These are phyloP conservation scores for Closterium sp. DNA, from an alignment of 139 green algal species.

Conservation along the genomic window DNA sequence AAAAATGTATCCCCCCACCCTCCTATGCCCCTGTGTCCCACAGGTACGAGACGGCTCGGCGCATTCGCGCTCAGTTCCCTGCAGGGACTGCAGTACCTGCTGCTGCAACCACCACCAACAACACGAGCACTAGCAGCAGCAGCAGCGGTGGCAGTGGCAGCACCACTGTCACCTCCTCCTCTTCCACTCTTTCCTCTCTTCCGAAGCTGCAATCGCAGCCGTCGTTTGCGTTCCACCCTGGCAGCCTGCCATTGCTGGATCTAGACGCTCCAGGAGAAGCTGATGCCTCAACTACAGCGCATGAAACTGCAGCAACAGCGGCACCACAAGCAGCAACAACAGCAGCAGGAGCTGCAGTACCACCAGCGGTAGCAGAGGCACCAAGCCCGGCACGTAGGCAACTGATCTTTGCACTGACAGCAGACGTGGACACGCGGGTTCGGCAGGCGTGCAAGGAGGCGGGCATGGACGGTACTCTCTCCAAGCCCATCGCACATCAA, in stretches of 20 bases:
- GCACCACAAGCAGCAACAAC: background rate
- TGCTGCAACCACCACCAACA: too few relatives aligned
- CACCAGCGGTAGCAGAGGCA: too few relatives aligned
- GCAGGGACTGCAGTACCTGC: background rate
- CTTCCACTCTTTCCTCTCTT: background rate
- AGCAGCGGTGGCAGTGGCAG: background rate
- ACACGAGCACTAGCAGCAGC: too few relatives aligned
- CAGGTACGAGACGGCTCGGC: background rate
- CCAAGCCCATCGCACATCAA: background rate
- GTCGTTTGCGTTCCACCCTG: background rate
- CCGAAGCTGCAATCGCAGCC: background rate
- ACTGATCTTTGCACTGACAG: background rate
- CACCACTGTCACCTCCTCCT: background rate
- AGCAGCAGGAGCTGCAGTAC: background rate
- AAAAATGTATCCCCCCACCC: background rate
- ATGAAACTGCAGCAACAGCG: background rate
- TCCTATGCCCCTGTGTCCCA: background rate
- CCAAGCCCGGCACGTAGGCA: background rate
- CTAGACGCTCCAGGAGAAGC: background rate
- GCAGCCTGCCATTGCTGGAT: background rate
- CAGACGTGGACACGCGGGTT: background rate
- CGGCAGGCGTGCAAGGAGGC: background rate
- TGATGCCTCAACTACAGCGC: too few relatives aligned
- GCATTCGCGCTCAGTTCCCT: background rate
- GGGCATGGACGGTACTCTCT: background rate